Evolutionary conservation across 805 yeast species (phyloP), one percentile per base, ranked within the genome.

Genomic region (Starmerella powellii): DNA sequence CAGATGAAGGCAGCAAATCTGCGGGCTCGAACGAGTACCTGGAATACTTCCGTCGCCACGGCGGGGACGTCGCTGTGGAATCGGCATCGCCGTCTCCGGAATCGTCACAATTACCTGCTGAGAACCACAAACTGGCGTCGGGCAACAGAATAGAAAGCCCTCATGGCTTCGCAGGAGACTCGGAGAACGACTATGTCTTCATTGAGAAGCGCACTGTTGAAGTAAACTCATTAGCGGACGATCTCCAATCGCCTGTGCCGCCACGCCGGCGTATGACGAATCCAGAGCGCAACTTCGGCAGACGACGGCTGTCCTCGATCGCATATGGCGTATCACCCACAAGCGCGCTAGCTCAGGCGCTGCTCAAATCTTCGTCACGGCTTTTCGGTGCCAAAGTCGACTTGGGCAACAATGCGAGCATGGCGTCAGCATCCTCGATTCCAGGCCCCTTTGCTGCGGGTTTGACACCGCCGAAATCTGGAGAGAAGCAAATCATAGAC

Each of bases 171-270:
- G 12, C 37, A 2, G 21, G 37, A 13, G 51, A 36, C 31, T 31
- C 43, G 8, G 52, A 48, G 23, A 38, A 26, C 26, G 51, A 47
- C 55, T 88, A 88, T 54, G 97, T 88, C 27, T 94, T 88, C 31
- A 87, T 88, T 23, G 97, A 88, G 59, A 91, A 88, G 59, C 73
- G 94, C 38, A 84, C 91, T 0, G 96, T 88, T 3, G 97, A 91
- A 58, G 94, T 88, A 8, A 88, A 88, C 64, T 88, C 94, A 2
- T 68, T 91, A 44, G 98, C 98, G 2, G 97, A 88, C 60, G 95
- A 87, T 58, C 64, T 88, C 39, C 87, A 84, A 13, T 61, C 44
- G 34, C 55, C 58, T 15, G 27, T 16, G 30, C 27, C 30, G 17
- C 38, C 48, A 12, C 45, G 29, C 21, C 48, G 43, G 6, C 42